Evolutionary conservation across 2,329 filamentous ascomycete species (phyloP).

Genomic region (Alternaria incomplexa): DNA sequence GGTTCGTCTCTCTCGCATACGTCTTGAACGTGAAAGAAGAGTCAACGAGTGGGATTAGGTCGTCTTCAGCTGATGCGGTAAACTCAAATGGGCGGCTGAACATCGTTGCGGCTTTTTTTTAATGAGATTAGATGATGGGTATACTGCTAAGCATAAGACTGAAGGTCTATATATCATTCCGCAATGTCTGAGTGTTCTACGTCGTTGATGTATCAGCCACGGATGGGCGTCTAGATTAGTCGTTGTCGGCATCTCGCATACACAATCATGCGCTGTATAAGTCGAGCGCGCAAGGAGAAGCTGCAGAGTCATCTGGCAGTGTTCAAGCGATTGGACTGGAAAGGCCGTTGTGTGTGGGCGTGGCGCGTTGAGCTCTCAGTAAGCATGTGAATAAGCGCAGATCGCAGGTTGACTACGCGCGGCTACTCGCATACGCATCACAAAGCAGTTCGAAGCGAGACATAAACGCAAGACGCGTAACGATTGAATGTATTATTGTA

Average conservation of each 20-base stretch:
- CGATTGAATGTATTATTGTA: neutral
- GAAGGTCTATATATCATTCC: neutral
- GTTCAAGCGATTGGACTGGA: neutral
- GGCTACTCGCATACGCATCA: neutral
- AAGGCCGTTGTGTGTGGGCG: neutral
- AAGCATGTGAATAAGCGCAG: slow-evolving; percentile 14
- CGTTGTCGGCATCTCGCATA: neutral
- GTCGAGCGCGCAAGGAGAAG: neutral
- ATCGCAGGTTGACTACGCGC: neutral
- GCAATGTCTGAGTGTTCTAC: neutral
- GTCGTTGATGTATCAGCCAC: neutral
- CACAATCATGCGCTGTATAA: no score
- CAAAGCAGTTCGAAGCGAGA: neutral
- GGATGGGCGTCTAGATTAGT: neutral
- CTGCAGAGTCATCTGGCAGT: neutral
- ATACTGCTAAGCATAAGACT: neutral
- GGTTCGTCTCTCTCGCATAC: neutral
- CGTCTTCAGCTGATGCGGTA: neutral
- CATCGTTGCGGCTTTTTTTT: neutral
- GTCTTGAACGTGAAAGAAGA: neutral
- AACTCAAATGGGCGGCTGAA: neutral
- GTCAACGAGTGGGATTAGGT: neutral
- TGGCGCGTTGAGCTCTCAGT: slow-evolving; percentile 2
- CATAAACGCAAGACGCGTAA: neutral
- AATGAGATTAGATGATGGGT: neutral